Evolutionary conservation across 345 rosid species (phyloP), one percentile per base, ranked within the genome.

Genomic region (Chamaenerion angustifolium): DNA sequence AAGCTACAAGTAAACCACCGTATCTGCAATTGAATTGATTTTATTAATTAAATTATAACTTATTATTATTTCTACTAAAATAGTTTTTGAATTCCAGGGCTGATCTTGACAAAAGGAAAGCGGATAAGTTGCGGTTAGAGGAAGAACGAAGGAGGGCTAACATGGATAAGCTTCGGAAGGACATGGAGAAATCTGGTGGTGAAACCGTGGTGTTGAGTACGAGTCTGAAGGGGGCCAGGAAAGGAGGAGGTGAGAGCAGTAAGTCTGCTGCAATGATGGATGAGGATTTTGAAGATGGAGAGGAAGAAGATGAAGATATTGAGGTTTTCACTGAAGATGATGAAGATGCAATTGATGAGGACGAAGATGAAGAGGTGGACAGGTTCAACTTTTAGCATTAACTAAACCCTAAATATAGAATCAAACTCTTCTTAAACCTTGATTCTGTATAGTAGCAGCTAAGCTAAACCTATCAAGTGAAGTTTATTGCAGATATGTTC

Each of bases 161-260:
- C 52, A 56, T 56, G 61, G 66, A 56, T 15, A 62, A 56, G 56
- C 43, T 62, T 43, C 41, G 56, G 51, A 56, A 56, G 61, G 66
- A 62, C 46, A 62, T 62, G 66, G 66, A 62, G 52, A 62, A 50
- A 50, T 54, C 66, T 1, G 56, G 66, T 11, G 66, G 66, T 49
- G 56, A 62, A 47, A 44, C 66, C 50, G 60, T 55, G 45, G 66
- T 62, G 15, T 40, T 62, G 51, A 55, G 61, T 51, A 62, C 66
- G 0, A 56, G 56, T 23, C 35, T 56, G 46, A 62, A 56, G 66
- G n/a, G n/a, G n/a, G 60, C 42, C 55, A 44, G 17, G 40, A 52
- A 21, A 21, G 25, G 45, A 44, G 49, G 45, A 44, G 49, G 43
- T 18, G 48, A 59, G 48, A 43, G 19, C 25, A 12, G 15, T 40